Evolutionary conservation across 768 basidiomycete genomes (phyloP), one percentile per base, ranked within the genome.

Genomic region (Collybiopsis confluens): DNA sequence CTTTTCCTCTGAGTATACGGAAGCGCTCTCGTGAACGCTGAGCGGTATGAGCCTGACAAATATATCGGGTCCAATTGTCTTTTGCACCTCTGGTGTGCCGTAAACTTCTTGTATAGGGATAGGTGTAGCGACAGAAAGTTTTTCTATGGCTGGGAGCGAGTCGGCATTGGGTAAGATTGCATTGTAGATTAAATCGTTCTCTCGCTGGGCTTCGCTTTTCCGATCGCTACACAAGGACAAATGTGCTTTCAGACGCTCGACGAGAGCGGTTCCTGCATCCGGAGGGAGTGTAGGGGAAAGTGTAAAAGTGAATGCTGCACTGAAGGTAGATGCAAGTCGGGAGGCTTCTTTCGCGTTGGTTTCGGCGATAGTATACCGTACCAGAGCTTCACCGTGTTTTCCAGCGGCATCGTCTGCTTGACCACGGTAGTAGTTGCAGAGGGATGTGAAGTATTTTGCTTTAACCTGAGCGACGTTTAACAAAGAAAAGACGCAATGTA

Each of bases 131-230:
- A 75, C 70, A 0, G 88, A 76, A 20, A 40, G 23, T 67, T 93
- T 94, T 52, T 98, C 97, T 56, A 99, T 82, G 8, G 71, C 64
- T 0, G 94, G 83, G 1, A 98, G 78, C 0, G 88, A 79, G 35
- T 95, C 90, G 2, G 84, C 77, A 8, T 88, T 72, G 5, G 93
- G 91, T 0, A 93, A 70, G 53, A 95, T 79, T 3, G 92, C 92
- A 64, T 98, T 93, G 73, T 99, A 99, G 59, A 99, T 96, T 48
- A 99, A 82, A 64, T 98, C 96, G 68, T 98, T 98, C 71, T 97
- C 94, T 50, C 89, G 85, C 51, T 81, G 78, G 0, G 90, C 90
- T 58, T 92, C 88, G 49, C 69, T 72, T 64, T 83, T 85, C 55
- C 81, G 82, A 59, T 96, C 93, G 0, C 81, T 73, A 61, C 88